These are phyloP conservation scores for Colletotrichum sp. DNA, from an alignment of 2,329 filamentous ascomycete species.

Conservation along the genomic window DNA sequence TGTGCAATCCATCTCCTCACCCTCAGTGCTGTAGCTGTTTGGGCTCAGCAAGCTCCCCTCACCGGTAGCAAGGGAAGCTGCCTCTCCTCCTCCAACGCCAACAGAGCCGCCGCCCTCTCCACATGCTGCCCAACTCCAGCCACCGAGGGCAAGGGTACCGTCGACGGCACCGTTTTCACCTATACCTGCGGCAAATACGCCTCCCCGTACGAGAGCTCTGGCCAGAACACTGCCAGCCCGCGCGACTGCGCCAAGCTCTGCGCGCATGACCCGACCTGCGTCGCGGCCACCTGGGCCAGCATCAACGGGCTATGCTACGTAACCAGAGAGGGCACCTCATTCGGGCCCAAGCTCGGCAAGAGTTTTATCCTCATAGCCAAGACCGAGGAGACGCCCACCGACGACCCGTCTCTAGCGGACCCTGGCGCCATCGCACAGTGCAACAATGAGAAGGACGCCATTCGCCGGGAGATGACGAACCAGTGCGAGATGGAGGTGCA, in stretches of 20 bases:
- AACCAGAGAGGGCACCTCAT: not conserved
- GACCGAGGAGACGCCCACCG: rapidly evolving
- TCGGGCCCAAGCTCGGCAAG: too few species aligned
- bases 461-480: not conserved
- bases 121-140: not conserved
- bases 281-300: not conserved
- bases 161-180: not conserved
- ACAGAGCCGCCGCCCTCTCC: not conserved
- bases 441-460: not conserved
- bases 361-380: not conserved
- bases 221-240: not conserved
- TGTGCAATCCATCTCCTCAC: not conserved
- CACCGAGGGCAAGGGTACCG: not conserved
- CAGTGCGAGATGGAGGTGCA: not conserved
- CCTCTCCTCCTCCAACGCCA: not conserved
- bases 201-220: not conserved
- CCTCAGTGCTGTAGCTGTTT: rapidly evolving
- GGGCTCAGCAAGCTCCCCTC: not conserved
- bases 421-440: not conserved
- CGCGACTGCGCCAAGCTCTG: not conserved
- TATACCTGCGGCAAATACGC: not conserved
- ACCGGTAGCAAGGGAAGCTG: not conserved
- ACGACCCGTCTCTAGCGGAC: not conserved
- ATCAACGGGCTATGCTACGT: not conserved
- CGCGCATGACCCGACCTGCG: not conserved